These are phyloP conservation scores for Nannizziopsis arthrosporioides DNA, from an alignment of 2,329 filamentous ascomycete genomes.

Conservation along the genomic window DNA sequence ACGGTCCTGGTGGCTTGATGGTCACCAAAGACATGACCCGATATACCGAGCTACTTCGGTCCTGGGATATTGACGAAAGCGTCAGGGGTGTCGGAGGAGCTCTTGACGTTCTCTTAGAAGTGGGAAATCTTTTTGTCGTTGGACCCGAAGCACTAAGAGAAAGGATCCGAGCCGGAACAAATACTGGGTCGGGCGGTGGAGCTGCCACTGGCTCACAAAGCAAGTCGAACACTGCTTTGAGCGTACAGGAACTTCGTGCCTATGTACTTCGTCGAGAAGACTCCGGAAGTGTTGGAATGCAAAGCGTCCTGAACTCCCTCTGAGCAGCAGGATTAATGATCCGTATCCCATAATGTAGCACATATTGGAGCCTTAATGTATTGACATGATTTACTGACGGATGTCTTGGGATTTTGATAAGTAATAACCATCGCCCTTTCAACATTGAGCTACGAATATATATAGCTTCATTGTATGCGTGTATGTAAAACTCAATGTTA, in stretches of 20 bases:
- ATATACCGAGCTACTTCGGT: conserved; percentile 74
- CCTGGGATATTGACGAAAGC: conserved; percentile 66
- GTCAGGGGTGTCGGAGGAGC: conserved; percentile 38
- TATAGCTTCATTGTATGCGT: too few species aligned
- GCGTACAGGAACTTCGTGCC: conserved; percentile 50
- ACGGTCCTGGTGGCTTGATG: conserved; percentile 84
- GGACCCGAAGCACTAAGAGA: conserved; percentile 66
- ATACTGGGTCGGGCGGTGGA: conserved; percentile 26
- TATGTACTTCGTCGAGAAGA: conserved; percentile 83
- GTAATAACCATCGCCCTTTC: too few species aligned
- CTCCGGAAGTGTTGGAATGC: conserved; percentile 65
- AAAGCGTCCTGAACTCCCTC: conserved; percentile 63
- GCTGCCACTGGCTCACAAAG: conserved; percentile 31
- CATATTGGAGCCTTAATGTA: too few species aligned
- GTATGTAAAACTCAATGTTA: not conserved
- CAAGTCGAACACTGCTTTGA: conserved; percentile 45
- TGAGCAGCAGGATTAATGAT: too few species aligned
- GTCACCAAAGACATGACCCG: conserved; percentile 92
- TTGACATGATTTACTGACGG: too few species aligned
- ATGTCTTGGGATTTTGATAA: too few species aligned
- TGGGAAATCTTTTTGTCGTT: conserved; percentile 92
- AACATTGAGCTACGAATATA: too few species aligned
- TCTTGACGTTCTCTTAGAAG: conserved; percentile 80
- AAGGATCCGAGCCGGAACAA: conserved; percentile 46
- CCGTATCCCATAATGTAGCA: too few species aligned